Evolutionary conservation across 371 early-diverging fungal species (phyloP).

Genomic region (Rhizomucor pusillus): DNA sequence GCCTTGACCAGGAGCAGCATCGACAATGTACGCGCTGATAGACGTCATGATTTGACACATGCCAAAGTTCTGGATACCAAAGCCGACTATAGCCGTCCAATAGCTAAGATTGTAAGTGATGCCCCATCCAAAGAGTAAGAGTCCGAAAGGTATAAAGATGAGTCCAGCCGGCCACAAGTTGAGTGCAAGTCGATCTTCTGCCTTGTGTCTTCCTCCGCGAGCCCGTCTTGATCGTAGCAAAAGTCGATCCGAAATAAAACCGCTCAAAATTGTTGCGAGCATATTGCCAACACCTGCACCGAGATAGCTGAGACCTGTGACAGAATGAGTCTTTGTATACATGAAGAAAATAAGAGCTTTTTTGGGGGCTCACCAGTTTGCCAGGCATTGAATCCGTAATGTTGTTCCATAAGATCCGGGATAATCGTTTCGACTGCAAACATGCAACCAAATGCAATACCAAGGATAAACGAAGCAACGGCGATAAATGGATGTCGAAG

Average conservation of each 20-base stretch:
- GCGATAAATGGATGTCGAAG: conserved; percentile 50
- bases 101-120: conserved; percentile 31
- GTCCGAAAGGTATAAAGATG: conserved; percentile 39
- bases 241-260: conserved; percentile 21
- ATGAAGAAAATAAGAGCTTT: not conserved
- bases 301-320: no score
- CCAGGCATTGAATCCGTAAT: conserved; percentile 41
- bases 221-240: conserved; percentile 18
- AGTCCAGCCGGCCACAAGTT: conserved; percentile 35
- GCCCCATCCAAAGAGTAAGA: conserved; percentile 48
- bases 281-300: conserved; percentile 35
- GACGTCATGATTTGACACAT: conserved; percentile 28
- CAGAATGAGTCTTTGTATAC: not conserved
- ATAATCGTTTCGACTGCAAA: conserved; percentile 48
- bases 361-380: conserved; percentile 31
- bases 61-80: conserved; percentile 35
- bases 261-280: conserved; percentile 28
- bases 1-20: conserved; percentile 40
- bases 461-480: conserved; percentile 39
- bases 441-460: conserved; percentile 52
- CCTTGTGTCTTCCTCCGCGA: conserved; percentile 16
- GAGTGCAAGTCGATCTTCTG: conserved; percentile 27
- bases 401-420: conserved; percentile 23
- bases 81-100: conserved; percentile 40
- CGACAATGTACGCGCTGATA: conserved; percentile 42